Conservation (phyloP, 2,329 filamentous ascomycete genomes). For the Penicillium janthinellum region DNA sequence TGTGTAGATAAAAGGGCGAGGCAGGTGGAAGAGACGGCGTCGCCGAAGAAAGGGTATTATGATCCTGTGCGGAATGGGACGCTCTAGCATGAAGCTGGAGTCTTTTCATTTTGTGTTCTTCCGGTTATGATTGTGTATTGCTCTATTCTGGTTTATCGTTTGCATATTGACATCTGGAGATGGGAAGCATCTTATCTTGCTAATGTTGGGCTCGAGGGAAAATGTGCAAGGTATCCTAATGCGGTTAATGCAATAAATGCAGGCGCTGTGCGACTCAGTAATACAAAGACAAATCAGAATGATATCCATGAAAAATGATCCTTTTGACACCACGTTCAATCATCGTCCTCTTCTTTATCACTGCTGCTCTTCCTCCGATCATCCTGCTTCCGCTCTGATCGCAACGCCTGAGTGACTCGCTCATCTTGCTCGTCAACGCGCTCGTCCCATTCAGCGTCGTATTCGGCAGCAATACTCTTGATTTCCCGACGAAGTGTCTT, state of each 20-base stretch:
- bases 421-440: slow-evolving; percentile 69
- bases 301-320: slow-evolving; percentile 1
- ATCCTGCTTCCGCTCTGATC: slow-evolving; percentile 50
- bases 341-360: slow-evolving; percentile 33
- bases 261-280: neutral
- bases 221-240: neutral
- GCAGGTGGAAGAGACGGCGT: slow-evolving; percentile 28
- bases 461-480: slow-evolving; percentile 77
- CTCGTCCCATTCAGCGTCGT: slow-evolving; percentile 90
- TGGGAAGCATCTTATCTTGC: neutral
- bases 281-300: slow-evolving; percentile 3
- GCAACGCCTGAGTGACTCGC: slow-evolving; percentile 55
- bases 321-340: slow-evolving; percentile 10
- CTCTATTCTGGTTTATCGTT: slow-evolving; percentile 9
- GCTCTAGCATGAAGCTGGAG: slow-evolving; percentile 16
- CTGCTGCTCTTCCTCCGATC: slow-evolving; percentile 35
- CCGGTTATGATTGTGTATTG: neutral
- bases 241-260: slow-evolving; percentile 11
- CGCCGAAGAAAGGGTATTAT: slow-evolving; percentile 42
- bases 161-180: neutral
- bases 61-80: slow-evolving; percentile 45
- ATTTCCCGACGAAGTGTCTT: slow-evolving; percentile 78
- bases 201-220: neutral
- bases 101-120: neutral
- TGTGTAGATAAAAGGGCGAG: slow-evolving; percentile 27